Conservation (phyloP, 1,139 yeast species). For the Debaryomycetaceae sp. region DNA sequence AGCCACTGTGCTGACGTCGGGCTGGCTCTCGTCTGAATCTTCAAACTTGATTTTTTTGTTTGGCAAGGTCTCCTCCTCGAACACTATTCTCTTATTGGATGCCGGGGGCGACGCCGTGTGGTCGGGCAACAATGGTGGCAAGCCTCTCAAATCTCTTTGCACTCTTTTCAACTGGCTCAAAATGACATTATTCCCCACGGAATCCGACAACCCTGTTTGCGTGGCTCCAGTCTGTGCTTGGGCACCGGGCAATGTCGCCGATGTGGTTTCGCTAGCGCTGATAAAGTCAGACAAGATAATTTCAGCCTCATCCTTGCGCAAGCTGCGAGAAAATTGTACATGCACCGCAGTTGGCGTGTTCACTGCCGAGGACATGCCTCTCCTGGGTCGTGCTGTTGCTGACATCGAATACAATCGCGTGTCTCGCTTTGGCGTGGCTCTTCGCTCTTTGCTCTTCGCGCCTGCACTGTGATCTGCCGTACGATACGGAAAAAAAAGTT, state of each 20-base stretch:
- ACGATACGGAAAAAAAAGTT: neutral
- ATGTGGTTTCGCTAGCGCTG: conserved; percentile 29
- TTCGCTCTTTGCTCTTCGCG: too few species aligned
- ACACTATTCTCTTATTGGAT: conserved; percentile 23
- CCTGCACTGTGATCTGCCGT: too few species aligned
- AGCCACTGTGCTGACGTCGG: conserved; percentile 16
- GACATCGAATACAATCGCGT: conserved; percentile 16
- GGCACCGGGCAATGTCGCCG: conserved; percentile 17
- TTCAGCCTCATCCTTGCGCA: conserved; percentile 42
- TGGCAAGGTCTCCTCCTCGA: conserved; percentile 18
- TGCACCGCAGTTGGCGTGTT: conserved; percentile 48
- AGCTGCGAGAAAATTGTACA: conserved; percentile 21
- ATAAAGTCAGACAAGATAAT: conserved; percentile 43
- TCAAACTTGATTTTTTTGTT: conserved; percentile 12
- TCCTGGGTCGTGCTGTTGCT: conserved; percentile 27
- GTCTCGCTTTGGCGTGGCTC: neutral
- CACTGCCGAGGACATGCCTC: conserved; percentile 40
- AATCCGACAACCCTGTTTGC: conserved; percentile 19
- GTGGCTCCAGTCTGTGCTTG: conserved; percentile 8
- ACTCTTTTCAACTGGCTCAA: conserved; percentile 61
- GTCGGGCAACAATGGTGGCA: conserved; percentile 53
- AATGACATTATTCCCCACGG: conserved; percentile 27
- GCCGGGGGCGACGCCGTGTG: conserved; percentile 12
- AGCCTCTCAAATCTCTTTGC: conserved; percentile 69
- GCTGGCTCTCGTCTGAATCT: conserved; percentile 13